These are phyloP conservation scores for Angomonas deanei DNA, from an alignment of 208 protist species.

Conservation along the genomic window DNA sequence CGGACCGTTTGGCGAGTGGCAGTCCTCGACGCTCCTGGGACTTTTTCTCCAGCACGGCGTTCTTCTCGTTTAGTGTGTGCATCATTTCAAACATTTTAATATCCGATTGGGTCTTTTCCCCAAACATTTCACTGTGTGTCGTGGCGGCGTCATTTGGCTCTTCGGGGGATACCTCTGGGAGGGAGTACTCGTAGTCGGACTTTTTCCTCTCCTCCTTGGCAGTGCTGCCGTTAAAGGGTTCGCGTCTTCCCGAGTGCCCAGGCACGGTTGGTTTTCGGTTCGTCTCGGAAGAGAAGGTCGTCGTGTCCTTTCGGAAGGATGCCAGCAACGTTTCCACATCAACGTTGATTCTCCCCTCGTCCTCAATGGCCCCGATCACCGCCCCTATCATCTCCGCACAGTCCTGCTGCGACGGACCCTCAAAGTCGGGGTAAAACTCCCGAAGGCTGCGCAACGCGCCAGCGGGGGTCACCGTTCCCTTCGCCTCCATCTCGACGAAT, in stretches of 20 bases:
- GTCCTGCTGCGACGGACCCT: conserved; percentile 85
- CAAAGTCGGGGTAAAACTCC: conserved; percentile 62
- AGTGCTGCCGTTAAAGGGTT: no score
- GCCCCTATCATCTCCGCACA: conserved; percentile 79
- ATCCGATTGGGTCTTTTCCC: not conserved
- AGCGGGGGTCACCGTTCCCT: conserved; percentile 36
- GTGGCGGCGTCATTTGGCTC: no score
- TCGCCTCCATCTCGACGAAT: conserved; percentile 58
- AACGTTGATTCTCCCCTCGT: conserved; percentile 54
- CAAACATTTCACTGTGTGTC: no score
- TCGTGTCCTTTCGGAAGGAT: conserved; percentile 36
- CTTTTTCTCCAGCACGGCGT: conserved; percentile 44
- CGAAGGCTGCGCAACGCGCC: conserved; percentile 47
- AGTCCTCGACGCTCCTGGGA: conserved; percentile 21
- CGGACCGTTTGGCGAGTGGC: not conserved
- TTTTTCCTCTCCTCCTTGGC: no score
- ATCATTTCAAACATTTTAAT: conserved; percentile 33
- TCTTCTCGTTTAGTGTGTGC: conserved; percentile 64
- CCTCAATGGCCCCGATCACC: conserved; percentile 56
- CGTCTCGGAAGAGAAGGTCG: not conserved
- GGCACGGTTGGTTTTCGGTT: not conserved
- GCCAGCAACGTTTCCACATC: conserved; percentile 43
- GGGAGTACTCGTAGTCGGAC: no score
- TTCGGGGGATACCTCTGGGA: no score
- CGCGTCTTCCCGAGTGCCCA: not conserved